These are phyloP conservation scores for Elsinoe batatas DNA, from an alignment of 2,329 filamentous ascomycete species.

Conservation along the genomic window DNA sequence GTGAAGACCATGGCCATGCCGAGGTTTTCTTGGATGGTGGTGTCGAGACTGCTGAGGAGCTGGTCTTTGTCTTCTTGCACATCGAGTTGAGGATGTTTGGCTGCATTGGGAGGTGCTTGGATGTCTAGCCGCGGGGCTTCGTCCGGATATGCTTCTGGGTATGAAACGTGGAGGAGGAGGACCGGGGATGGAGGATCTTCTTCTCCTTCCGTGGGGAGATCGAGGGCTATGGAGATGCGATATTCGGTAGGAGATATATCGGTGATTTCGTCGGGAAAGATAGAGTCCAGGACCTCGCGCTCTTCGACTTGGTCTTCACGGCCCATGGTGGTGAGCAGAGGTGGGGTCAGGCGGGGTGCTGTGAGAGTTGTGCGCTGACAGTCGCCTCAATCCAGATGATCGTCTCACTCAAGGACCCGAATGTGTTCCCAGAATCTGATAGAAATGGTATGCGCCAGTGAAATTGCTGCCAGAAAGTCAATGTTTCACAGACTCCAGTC, in stretches of 20 bases:
- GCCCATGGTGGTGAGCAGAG: slow-evolving; percentile 32
- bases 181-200: slow-evolving; percentile 51
- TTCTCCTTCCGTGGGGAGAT: slow-evolving; percentile 56
- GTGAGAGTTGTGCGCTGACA: too few relatives aligned
- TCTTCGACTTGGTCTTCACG: slow-evolving; percentile 88
- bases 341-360: neutral
- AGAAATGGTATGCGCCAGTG: too few relatives aligned
- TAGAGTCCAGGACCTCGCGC: slow-evolving; percentile 93
- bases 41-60: slow-evolving; percentile 60
- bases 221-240: slow-evolving; percentile 75
- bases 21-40: slow-evolving; percentile 80
- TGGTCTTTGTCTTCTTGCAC: slow-evolving; percentile 67
- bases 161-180: slow-evolving; percentile 75
- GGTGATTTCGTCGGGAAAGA: slow-evolving; percentile 97
- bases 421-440: too few relatives aligned
- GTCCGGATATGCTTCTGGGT: slow-evolving; percentile 86
- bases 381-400: too few relatives aligned
- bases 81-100: slow-evolving; percentile 63
- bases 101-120: slow-evolving; percentile 58
- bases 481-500: too few relatives aligned
- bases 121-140: slow-evolving; percentile 75
- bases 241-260: slow-evolving; percentile 87
- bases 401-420: too few relatives aligned
- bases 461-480: too few relatives aligned
- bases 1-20: slow-evolving; percentile 98